A percentile compares a stretch with the other conserved stretches of the same genome.
These are phyloP conservation scores for Neofusicoccum kwambonambiense DNA, from an alignment of 2,329 filamentous ascomycete species.

Conservation along the genomic window DNA sequence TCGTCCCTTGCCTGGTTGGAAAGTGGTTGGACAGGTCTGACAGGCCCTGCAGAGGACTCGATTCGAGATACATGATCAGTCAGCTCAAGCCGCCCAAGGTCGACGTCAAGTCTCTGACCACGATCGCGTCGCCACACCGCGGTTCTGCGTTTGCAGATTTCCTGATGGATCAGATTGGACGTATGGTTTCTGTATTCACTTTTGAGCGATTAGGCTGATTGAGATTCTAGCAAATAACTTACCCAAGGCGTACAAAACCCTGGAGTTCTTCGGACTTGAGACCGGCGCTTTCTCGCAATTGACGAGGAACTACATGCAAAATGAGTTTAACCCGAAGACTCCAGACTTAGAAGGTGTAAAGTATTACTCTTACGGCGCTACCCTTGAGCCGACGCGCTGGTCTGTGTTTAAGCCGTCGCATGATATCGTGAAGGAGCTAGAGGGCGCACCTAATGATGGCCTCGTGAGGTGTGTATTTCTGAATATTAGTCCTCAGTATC, in stretches of 20 bases:
- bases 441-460: conserved; percentile 62
- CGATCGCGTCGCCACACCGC: conserved; percentile 61
- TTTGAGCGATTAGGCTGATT: background rate
- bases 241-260: conserved; percentile 55
- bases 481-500: background rate
- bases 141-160: conserved; percentile 63
- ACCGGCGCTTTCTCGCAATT: conserved; percentile 63
- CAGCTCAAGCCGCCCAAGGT: conserved; percentile 61
- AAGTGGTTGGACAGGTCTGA: background rate
- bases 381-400: conserved; percentile 54
- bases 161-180: conserved; percentile 57
- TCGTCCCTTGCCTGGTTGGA: background rate
- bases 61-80: conserved; percentile 65
- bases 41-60: conserved; percentile 52
- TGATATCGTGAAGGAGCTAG: conserved; percentile 52
- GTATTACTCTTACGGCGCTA: conserved; percentile 65
- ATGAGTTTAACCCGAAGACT: conserved; percentile 59
- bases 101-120: conserved; percentile 70
- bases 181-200: conserved; percentile 48
- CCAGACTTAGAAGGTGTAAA: conserved; percentile 55
- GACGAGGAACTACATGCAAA: conserved; percentile 57
- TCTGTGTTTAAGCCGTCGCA: conserved; percentile 59
- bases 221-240: conserved; percentile 42
- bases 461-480: conserved; percentile 51
- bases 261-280: conserved; percentile 56